Evolutionary conservation across 768 basidiomycete species (phyloP), one percentile per base, ranked within the genome.

Genomic region (Suillus paluster): DNA sequence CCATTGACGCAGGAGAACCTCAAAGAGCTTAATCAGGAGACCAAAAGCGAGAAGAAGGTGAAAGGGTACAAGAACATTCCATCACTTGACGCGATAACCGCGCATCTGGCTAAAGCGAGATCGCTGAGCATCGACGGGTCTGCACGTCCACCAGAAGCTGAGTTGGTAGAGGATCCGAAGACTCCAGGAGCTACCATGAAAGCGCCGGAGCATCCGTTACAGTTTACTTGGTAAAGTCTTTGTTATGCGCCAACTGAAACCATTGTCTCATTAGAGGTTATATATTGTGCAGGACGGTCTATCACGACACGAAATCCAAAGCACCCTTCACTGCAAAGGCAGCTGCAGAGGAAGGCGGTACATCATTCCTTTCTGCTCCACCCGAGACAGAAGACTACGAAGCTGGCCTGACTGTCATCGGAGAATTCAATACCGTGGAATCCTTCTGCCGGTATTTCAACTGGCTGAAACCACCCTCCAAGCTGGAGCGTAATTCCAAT

Each of bases 391-490:
- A 72, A 17, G 88, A 89, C 63, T 96, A 95, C 75, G 94, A 95
- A 77, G 94, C 93, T 6, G 90, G 91, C 0, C 79, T 97, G 44
- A 89, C 90, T 36, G 85, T 91, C 56, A 88, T 97, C 63, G 95
- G 94, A 66, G 92, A 92, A 67, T 96, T 96, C 73, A 84, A 88
- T 71, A 95, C 95, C 14, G 95, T 95, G 60, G 92, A 95, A 76
- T 84, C 85, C 33, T 95, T 93, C 80, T 95, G 94, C 75, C 86
- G 94, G 21, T 93, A 94, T 78, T 92, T 94, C 82, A 94, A 95
- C 77, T 95, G 93, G 93, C 87, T 94, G 64, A 95, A 95, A 75
- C 91, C 91, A 0, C 95, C 95, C 12, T 94, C 92, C 38, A 86
- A 87, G 69, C 85, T 97, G 38, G 92, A 95, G 68, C 88, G 88